phyloP scores from a whole-genome alignment of 2,329 filamentous ascomycete genomes.

The Claviceps sp. region DNA sequence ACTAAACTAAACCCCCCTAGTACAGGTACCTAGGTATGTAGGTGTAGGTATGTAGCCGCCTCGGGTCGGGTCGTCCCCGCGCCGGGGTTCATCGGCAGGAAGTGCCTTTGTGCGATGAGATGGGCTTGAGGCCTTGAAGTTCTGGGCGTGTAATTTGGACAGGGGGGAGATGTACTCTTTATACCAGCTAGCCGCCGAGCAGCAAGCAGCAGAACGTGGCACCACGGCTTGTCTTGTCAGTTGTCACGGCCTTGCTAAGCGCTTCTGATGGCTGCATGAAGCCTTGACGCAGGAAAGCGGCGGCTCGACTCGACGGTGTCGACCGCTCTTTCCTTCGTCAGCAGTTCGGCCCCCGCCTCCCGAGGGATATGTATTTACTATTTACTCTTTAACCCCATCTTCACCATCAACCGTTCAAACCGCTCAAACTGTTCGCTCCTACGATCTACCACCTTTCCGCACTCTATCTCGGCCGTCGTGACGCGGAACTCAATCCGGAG shows the following conservation, averaged over 20 bases:
- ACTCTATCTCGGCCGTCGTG: not conserved
- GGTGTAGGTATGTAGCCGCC: too few species aligned
- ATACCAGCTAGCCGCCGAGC: too few species aligned
- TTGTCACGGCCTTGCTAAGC: not conserved
- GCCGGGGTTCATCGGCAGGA: too few species aligned
- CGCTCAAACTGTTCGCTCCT: not conserved
- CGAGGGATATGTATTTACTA: not conserved
- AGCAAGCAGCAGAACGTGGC: conserved; percentile 2
- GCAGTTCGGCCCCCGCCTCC: not conserved
- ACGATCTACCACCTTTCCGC: not conserved
- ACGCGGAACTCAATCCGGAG: not conserved
- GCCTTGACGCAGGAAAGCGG: not conserved
- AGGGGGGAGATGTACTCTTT: too few species aligned
- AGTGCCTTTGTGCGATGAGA: too few species aligned
- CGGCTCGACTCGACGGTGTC: not conserved
- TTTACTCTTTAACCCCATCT: not conserved
- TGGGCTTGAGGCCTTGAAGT: too few species aligned
- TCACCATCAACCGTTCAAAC: too few species aligned
- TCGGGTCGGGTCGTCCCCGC: too few species aligned
- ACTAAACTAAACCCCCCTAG: too few species aligned
- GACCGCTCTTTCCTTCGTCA: not conserved
- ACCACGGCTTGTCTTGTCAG: not conserved
- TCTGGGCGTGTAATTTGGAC: too few species aligned
- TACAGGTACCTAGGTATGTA: too few species aligned
- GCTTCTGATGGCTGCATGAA: not conserved